Conservation (phyloP, 2,329 filamentous ascomycete genomes). For the Mycosphaerella sp. region DNA sequence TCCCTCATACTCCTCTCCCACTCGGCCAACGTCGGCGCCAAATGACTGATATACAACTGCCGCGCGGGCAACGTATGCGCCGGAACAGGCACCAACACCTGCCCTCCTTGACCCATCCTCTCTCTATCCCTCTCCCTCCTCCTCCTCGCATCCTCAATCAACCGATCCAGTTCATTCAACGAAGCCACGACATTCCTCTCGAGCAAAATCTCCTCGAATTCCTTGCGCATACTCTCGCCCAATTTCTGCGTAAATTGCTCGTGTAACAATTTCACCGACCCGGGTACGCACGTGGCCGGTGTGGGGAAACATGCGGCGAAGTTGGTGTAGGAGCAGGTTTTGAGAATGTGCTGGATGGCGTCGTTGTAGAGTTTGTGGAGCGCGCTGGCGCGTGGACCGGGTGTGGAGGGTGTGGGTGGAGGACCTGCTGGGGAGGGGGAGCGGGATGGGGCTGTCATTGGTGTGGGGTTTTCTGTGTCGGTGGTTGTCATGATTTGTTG, state of each 20-base stretch:
- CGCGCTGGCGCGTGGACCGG: constrained; percentile 54
- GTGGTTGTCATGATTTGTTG: too few species aligned
- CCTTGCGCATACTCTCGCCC: constrained; percentile 44
- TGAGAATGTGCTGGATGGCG: constrained; percentile 54
- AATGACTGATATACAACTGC: constrained; percentile 53
- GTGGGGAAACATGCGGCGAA: constrained; percentile 60
- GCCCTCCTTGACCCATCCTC: constrained; percentile 32
- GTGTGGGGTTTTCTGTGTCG: background rate
- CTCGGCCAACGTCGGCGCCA: constrained; percentile 50
- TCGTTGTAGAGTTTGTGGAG: constrained; percentile 55
- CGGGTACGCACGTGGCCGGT: constrained; percentile 51
- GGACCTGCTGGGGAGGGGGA: constrained; percentile 19
- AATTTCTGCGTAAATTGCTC: constrained; percentile 53
- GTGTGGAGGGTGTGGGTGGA: constrained; percentile 48
- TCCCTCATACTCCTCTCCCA: constrained; percentile 45
- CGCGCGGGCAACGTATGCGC: constrained; percentile 54
- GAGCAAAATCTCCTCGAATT: constrained; percentile 55
- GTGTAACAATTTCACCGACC: constrained; percentile 51
- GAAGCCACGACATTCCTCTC: constrained; percentile 52
- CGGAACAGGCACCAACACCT: constrained; percentile 36
- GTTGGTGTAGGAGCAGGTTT: constrained; percentile 54
- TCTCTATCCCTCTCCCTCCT: constrained; percentile 38
- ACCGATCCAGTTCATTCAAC: constrained; percentile 55
- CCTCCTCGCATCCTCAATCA: constrained; percentile 53
- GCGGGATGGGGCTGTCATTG: constrained; percentile 8